Evolutionary conservation across 2,329 filamentous ascomycete species (phyloP), one percentile per base, ranked within the genome.

Genomic region (Aureobasidium lini): DNA sequence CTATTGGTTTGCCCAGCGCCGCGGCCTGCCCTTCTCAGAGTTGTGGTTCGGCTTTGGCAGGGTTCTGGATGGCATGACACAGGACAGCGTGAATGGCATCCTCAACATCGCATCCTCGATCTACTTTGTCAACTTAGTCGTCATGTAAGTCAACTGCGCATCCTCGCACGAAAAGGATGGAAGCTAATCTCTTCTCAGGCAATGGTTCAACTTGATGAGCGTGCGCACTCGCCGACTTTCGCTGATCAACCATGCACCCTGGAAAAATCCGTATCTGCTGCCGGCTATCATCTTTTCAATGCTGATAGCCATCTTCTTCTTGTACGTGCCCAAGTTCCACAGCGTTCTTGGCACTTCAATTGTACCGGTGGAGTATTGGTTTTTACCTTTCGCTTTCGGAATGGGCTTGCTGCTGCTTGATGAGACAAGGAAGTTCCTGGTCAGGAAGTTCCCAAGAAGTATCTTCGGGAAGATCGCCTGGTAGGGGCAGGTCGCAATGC

Each of bases 121-220:
- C 61, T 92, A 92, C 72, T 92, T 92, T 66, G 82, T 91, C 64
- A 92, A 86, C 61, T 75, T 93, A 23, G 88, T 93, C 2, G 84
- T 92, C 50, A 90, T 92, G 87, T 82, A 76, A 70, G 79, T 36
- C 9, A 43, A 9, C 23, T 15, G 13, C 15, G 15, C 11, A 11
- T 9, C 9, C 16, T 37, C 23, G 32, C 10, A 10, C 6, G 29
- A 18, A 53, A 18, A 9, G 37, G 18, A 46, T 18, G 8, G 2
- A 46, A 42, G 39, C 53, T 63, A 39, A 60, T 34, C 7, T 42
- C 37, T 31, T 44, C 53, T n/a, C 57, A 73, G 80, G 79, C 86
- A 89, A 77, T 86, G 85, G 78, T 90, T 90, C 77, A 89, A 87
- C 68, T 76, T 91, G 4, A 80, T 91, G 67, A 84, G 84, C 1